Base-by-base conservation (phyloP, 345 rosid genomes). In the Murraya paniculata region DNA sequence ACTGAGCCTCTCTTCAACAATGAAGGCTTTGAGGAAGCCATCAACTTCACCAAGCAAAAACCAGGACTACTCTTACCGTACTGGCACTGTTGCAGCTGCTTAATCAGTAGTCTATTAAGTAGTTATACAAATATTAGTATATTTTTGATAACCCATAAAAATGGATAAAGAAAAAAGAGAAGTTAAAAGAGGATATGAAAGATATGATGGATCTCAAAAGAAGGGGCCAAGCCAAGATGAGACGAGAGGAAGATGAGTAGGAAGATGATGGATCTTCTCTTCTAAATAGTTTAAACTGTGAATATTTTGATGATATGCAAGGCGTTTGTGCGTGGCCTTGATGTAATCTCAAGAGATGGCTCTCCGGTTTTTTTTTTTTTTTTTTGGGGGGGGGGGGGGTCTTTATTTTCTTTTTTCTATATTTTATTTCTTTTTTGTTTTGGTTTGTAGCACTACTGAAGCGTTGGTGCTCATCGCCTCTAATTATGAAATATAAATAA, bases 1-100 rank as follows among this genome's bases (percentile, higher is more conserved):
- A 72, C 21, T 80, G 79, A 88, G 76, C 77, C 73, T 90, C 7
- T 89, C 93, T 57, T 89, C 94, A 30, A 92, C 98, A 22, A 84
- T 91, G 83, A 89, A 86, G 78, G 86, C 89, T 24, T 71, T 87
- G 71, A 85, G 91, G 76, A 83, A 82, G 48, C 86, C 81, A 65
- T 86, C 91, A 11, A 11, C 78, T 6, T 85, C 94, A 0, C 83
- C 90, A 0, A 62, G 79, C 33, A 78, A 79, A 67, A 74, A 83
- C 19, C 82, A 79, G 60, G 86, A 74, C 35, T 81, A 84, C 77
- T 41, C 87, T 39, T 79, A 82, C 38, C 80, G 75, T 28, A 30
- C 87, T 6, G 81, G 92, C 61, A 79, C 92, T 5, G 87, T 88
- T 25, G 92, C 89, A 0, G 91, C 89, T 21, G 91, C 85, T 11